Evolutionary conservation across 1,284 basidiomycete species (phyloP), one percentile per base, ranked within the genome.

Genomic region (Papiliotrema laurentii): DNA sequence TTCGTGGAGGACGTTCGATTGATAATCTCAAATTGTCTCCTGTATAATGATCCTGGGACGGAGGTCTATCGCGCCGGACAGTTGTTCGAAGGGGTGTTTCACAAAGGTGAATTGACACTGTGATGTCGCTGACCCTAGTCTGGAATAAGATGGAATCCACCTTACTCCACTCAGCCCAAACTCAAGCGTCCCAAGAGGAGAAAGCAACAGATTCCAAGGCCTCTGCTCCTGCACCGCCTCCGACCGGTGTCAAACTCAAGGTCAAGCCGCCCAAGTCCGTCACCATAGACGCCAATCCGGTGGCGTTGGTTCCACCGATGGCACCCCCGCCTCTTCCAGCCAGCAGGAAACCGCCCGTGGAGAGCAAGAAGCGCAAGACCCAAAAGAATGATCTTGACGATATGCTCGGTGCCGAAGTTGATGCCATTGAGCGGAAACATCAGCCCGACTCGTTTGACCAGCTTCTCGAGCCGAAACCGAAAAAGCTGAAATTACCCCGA

Each of bases 1-100:
- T 94, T 97, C 68, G 84, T 86, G 61, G 78, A 80, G 18, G 94
- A 99, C 70, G 87, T 98, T 69, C 83, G 81, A 50, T 80, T 97
- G 43, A 89, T 98, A 81, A 81, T 93, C 51, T 69, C 77, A 43
- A 98, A 99, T 65, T 90, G 92, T 34, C 87, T 87, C 68, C 78
- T 80, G 18, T 99, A 94, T 76, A 98, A 97, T 38, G 9, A 69
- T 78, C 26, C 75, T 79, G 3, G 84, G 82, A 27, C 85, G 83
- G 42, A 79, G 54, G 87, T 86, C 7, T 82, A 88, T 59, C 84
- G 83, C 49, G 84, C 89, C 56, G 87, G 89, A 0, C 77, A 86
- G 25, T 78, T 80, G 24, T 76, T 97, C 39, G 88, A 96, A 61
- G 78, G 77, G 2, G 85, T 86, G 60, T 97, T 97, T 63, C 85